These are phyloP conservation scores for Maudiozyma turicensis DNA, from an alignment of 805 yeast genomes.

Conservation along the genomic window DNA sequence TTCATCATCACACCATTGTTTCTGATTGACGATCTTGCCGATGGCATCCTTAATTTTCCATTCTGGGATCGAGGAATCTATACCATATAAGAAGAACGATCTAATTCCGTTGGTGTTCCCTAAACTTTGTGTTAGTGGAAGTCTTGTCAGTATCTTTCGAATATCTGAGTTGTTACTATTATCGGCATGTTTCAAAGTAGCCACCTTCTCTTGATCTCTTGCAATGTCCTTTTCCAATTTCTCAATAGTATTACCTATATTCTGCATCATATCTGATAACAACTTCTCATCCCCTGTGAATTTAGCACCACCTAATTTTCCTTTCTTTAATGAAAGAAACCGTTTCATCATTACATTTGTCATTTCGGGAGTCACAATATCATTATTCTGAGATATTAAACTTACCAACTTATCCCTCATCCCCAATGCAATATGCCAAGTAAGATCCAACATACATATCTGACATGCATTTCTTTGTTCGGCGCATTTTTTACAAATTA, in stretches of 20 bases:
- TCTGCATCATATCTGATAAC: slow-evolving; percentile 44
- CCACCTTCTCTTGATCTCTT: neutral
- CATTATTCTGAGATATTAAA: slow-evolving; percentile 50
- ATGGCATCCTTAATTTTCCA: slow-evolving; percentile 46
- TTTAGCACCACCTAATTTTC: slow-evolving; percentile 32
- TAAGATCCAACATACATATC: slow-evolving; percentile 71
- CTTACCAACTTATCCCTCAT: slow-evolving; percentile 67
- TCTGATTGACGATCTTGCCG: slow-evolving; percentile 22
- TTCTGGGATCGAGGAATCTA: slow-evolving; percentile 57
- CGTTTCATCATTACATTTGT: slow-evolving; percentile 45
- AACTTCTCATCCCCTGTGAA: slow-evolving; percentile 27
- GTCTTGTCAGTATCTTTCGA: slow-evolving; percentile 40
- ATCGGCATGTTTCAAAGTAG: neutral
- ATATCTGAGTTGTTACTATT: slow-evolving; percentile 32
- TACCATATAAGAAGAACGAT: slow-evolving; percentile 68
- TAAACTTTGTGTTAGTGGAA: slow-evolving; percentile 58
- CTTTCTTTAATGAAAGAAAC: slow-evolving; percentile 42
- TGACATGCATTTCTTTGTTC: slow-evolving; percentile 78
- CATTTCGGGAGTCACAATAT: slow-evolving; percentile 33
- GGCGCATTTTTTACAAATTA: slow-evolving; percentile 74
- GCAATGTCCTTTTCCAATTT: neutral
- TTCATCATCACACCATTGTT: slow-evolving; percentile 15
- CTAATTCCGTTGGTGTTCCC: slow-evolving; percentile 30
- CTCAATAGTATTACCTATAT: slow-evolving; percentile 22
- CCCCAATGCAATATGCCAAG: slow-evolving; percentile 70